A percentile compares a stretch with the other conserved stretches of the same genome.
phyloP scores from a whole-genome alignment of 192 early-diverging fungal genomes.

The Backusella morwellensis region DNA sequence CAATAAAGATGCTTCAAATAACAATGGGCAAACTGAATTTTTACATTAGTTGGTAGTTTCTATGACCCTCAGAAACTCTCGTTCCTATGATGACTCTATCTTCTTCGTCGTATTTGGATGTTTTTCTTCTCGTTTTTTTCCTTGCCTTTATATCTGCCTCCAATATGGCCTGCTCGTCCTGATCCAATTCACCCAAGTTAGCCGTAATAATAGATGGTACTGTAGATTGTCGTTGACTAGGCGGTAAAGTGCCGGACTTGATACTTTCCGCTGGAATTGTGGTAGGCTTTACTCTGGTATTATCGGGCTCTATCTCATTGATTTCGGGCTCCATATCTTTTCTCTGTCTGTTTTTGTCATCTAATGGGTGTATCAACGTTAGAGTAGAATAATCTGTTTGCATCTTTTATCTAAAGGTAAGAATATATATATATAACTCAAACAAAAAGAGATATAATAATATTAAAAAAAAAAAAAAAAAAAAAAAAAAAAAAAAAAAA shows the following conservation, averaged over 20 bases:
- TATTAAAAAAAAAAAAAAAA: background rate
- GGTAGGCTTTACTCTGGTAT: background rate
- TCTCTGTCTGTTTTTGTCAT: background rate
- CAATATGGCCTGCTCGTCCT: slow-evolving; percentile 29
- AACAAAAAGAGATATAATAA: background rate
- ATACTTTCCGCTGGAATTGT: background rate
- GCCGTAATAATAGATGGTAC: slow-evolving; percentile 16
- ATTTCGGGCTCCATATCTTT: background rate
- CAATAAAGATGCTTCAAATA: background rate
- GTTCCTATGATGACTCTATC: slow-evolving; percentile 68
- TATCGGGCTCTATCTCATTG: background rate
- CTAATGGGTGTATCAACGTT: background rate
- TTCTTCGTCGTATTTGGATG: slow-evolving; percentile 31
- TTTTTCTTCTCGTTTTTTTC: slow-evolving; percentile 36
- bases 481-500: too few species aligned
- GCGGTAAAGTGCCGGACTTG: background rate
- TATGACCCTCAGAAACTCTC: slow-evolving; percentile 89
- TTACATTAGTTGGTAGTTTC: slow-evolving; percentile 93
- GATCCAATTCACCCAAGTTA: slow-evolving; percentile 36
- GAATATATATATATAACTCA: background rate
- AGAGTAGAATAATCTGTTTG: background rate
- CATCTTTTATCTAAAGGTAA: background rate
- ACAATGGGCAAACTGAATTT: background rate
- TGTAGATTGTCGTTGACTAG: background rate
- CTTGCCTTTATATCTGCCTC: slow-evolving; percentile 45